Conservation (phyloP, 192 early-diverging fungal species). For the Coemansia umbellata region DNA sequence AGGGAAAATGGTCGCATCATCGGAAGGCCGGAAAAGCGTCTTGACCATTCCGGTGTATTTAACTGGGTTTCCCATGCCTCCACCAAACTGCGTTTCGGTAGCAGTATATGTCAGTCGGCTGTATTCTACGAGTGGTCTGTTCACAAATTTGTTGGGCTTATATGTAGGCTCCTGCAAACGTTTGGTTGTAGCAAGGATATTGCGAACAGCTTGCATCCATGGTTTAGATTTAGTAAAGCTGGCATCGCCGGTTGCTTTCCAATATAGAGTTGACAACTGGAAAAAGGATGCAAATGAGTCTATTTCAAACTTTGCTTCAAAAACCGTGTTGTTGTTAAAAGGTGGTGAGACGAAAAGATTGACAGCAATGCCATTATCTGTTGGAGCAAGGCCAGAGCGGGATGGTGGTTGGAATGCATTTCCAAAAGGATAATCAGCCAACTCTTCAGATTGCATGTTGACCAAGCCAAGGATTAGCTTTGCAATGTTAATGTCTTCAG, state of each 20-base stretch:
- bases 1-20: slow-evolving; percentile 40
- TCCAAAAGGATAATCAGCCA: slow-evolving; percentile 51
- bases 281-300: slow-evolving; percentile 67
- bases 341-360: slow-evolving; percentile 18
- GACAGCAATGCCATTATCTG: slow-evolving; percentile 25
- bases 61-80: slow-evolving; percentile 36
- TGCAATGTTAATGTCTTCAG: slow-evolving; percentile 32
- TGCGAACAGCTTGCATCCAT: slow-evolving; percentile 54
- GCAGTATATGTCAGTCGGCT: slow-evolving; percentile 12
- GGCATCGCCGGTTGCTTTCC: slow-evolving; percentile 47
- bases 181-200: slow-evolving; percentile 37
- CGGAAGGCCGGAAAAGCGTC: slow-evolving; percentile 39
- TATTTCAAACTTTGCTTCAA: slow-evolving; percentile 65
- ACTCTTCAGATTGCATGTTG: slow-evolving; percentile 54
- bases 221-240: slow-evolving; percentile 23
- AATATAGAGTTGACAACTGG: slow-evolving; percentile 54
- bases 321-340: slow-evolving; percentile 26
- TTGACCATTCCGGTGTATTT: slow-evolving; percentile 43
- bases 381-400: slow-evolving; percentile 28
- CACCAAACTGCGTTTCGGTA: slow-evolving; percentile 44
- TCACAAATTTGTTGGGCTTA: slow-evolving; percentile 3
- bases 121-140: slow-evolving; percentile 12
- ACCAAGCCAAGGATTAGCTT: slow-evolving; percentile 55
- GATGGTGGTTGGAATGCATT: slow-evolving; percentile 62
- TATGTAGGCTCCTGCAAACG: slow-evolving; percentile 41